phyloP scores from a whole-genome alignment of 2,329 filamentous ascomycete genomes.

The Fusarium paranaense region DNA sequence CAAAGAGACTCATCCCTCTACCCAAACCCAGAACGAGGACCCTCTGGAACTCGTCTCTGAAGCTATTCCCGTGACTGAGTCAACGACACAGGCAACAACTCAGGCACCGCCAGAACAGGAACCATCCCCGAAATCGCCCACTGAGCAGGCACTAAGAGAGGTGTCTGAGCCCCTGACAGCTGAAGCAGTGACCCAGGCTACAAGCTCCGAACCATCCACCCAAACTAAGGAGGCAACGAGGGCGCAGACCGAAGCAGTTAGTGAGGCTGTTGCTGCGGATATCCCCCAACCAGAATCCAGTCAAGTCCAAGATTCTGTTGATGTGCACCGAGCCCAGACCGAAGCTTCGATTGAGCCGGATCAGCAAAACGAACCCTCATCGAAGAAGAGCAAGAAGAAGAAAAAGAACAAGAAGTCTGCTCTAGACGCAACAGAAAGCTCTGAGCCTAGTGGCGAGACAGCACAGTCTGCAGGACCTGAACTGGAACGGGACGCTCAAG shows the following conservation, averaged over 20 bases:
- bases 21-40: background rate
- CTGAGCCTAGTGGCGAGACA: background rate
- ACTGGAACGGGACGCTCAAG: background rate
- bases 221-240: background rate
- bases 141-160: background rate
- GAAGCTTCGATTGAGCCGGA: background rate
- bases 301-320: background rate
- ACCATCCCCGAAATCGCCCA: background rate
- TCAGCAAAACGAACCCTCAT: background rate
- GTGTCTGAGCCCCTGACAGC: background rate
- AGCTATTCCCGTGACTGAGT: background rate
- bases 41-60: background rate
- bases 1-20: background rate
- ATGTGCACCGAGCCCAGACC: background rate
- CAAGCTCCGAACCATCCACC: background rate
- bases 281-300: background rate
- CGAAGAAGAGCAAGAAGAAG: constrained; percentile 25
- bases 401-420: background rate
- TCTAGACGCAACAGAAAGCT: background rate
- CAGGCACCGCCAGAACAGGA: background rate
- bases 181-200: background rate
- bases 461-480: background rate
- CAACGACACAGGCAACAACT: background rate
- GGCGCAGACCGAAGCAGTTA: background rate
- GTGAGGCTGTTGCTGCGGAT: background rate